Percentiles rank a stretch among this genome's conserved stretches.
These are phyloP conservation scores for Vigna nakashimae DNA, from an alignment of 306 rosid species.

Conservation along the genomic window DNA sequence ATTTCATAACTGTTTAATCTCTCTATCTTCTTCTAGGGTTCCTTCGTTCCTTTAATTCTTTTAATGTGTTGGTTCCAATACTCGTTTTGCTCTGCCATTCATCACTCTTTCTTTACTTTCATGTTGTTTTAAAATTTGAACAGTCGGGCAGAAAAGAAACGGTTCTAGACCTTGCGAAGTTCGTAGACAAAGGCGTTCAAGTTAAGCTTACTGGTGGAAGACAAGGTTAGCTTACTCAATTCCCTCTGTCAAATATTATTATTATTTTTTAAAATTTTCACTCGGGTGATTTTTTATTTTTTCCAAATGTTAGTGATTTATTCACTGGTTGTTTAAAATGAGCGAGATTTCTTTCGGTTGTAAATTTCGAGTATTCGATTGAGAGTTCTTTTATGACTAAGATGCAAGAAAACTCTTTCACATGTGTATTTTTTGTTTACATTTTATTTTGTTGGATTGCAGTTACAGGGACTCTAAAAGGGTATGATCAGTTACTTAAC, in stretches of 20 bases:
- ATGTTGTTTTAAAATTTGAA: not conserved
- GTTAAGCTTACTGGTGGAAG: conserved; percentile 95
- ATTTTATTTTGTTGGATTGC: conserved; percentile 41
- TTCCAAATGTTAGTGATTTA: not conserved
- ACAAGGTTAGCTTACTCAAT: conserved; percentile 61
- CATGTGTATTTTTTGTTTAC: not conserved
- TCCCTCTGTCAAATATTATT: not conserved
- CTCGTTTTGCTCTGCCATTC: not conserved
- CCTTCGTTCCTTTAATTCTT: not conserved
- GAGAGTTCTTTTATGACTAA: conserved; percentile 3
- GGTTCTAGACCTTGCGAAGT: conserved; percentile 87
- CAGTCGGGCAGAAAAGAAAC: conserved; percentile 91
- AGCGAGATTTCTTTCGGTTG: not conserved
- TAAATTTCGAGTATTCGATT: not conserved
- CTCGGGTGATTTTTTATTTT: not conserved
- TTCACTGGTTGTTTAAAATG: not conserved
- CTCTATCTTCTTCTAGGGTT: not conserved
- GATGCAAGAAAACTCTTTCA: not conserved
- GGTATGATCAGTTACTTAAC: conserved; percentile 93
- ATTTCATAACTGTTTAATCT: not conserved
- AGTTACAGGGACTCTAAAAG: conserved; percentile 93
- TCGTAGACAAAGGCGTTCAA: conserved; percentile 91
- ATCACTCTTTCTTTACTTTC: not conserved
- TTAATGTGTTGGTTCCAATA: not conserved
- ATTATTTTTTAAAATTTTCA: not conserved